phyloP scores from a whole-genome alignment of 371 early-diverging fungal genomes.

The Syncephalis fuscata region DNA sequence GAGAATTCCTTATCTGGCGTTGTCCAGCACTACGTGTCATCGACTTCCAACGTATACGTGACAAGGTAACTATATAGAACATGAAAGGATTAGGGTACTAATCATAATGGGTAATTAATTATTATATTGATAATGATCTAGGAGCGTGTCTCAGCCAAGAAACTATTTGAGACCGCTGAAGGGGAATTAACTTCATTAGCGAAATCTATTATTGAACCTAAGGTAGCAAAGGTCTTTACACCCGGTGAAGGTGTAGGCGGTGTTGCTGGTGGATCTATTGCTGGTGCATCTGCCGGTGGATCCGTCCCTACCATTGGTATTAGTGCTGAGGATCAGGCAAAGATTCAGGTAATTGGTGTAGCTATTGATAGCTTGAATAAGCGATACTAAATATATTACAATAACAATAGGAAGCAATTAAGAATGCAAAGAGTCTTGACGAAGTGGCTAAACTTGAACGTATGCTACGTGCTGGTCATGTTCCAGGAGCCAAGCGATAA shows the following conservation, averaged over 20 bases:
- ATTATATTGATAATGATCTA: conserved; percentile 7
- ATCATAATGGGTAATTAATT: background rate
- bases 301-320: conserved; percentile 22
- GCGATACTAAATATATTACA: background rate
- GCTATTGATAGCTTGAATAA: background rate
- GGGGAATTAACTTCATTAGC: conserved; percentile 42
- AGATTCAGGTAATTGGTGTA: conserved; percentile 26
- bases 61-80: conserved; percentile 28
- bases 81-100: conserved; percentile 2
- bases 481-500: conserved; percentile 4
- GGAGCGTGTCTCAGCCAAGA: conserved; percentile 60
- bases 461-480: conserved; percentile 7
- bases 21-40: conserved; percentile 61
- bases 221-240: conserved; percentile 45
- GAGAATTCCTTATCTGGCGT: conserved; percentile 66
- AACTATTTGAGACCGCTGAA: conserved; percentile 42
- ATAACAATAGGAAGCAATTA: conserved; percentile 35
- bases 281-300: conserved; percentile 9
- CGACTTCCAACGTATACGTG: conserved; percentile 62
- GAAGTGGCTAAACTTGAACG: conserved; percentile 54
- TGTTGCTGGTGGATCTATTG: background rate
- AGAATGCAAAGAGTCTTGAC: conserved; percentile 57
- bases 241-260: conserved; percentile 51
- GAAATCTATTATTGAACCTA: conserved; percentile 33
- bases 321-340: conserved; percentile 33